phyloP scores from a whole-genome alignment of 2,329 filamentous ascomycete genomes.

The Phialophora macrospora region DNA sequence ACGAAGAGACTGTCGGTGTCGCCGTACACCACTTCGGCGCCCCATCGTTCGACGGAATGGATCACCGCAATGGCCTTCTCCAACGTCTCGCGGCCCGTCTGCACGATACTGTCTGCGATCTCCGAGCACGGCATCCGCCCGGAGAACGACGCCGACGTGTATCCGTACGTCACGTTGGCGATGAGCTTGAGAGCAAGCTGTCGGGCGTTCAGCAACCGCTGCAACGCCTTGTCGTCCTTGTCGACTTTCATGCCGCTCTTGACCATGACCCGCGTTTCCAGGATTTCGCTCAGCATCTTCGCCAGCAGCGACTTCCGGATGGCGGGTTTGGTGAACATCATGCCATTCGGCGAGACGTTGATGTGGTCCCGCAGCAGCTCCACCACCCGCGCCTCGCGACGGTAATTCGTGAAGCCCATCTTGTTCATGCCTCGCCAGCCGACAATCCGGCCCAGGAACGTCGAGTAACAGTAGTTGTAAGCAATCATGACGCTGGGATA shows the following conservation, averaged over 20 bases:
- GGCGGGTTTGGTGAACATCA: slow-evolving; percentile 87
- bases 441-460: slow-evolving; percentile 83
- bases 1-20: slow-evolving; percentile 97
- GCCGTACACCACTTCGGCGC: slow-evolving; percentile 95
- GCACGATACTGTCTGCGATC: slow-evolving; percentile 97
- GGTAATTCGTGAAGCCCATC: slow-evolving; percentile 90
- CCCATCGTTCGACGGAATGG: slow-evolving; percentile 84
- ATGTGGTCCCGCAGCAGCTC: slow-evolving; percentile 81
- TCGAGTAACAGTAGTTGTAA: slow-evolving; percentile 99
- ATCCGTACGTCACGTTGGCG: slow-evolving; percentile 98
- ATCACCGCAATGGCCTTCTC: slow-evolving; percentile 93
- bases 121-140: slow-evolving; percentile 97
- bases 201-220: slow-evolving; percentile 87
- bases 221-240: slow-evolving; percentile 82
- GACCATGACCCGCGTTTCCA: slow-evolving; percentile 96
- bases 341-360: slow-evolving; percentile 92
- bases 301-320: slow-evolving; percentile 89
- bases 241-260: slow-evolving; percentile 96
- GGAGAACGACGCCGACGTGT: slow-evolving; percentile 95
- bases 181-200: slow-evolving; percentile 94
- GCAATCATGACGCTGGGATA: slow-evolving; percentile 99
- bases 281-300: slow-evolving; percentile 94
- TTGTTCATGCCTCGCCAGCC: slow-evolving; percentile 91
- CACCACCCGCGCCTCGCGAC: slow-evolving; percentile 74
- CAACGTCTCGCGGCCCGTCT: slow-evolving; percentile 90